Percentiles rank a stretch among this genome's conserved stretches.
Evolutionary conservation across 352 stramenopile species (phyloP).

Genomic region (Pythium phragmitis): DNA sequence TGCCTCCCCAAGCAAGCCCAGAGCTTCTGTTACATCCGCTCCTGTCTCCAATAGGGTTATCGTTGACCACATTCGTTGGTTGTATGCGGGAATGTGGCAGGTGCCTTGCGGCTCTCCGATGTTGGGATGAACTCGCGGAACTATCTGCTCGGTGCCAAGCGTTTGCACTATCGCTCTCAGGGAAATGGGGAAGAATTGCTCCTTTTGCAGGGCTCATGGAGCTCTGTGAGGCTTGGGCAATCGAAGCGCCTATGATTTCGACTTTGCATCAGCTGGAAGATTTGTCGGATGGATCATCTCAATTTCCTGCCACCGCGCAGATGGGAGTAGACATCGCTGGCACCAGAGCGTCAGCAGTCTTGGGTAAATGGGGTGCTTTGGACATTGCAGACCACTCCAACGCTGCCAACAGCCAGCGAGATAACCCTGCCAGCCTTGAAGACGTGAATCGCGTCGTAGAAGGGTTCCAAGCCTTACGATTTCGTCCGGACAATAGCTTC

Average conservation of each 20-base stretch:
- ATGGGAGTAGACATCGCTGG: neutral
- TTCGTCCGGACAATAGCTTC: conserved; percentile 11
- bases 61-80: conserved; percentile 12
- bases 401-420: neutral
- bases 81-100: conserved; percentile 20
- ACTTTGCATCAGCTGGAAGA: neutral
- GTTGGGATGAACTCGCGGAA: conserved; percentile 14
- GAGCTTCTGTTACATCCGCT: conserved; percentile 16
- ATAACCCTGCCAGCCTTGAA: neutral
- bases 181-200: conserved; percentile 3
- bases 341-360: neutral
- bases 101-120: conserved; percentile 11
- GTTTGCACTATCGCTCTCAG: conserved; percentile 2
- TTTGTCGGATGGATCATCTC: neutral
- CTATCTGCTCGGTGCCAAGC: conserved; percentile 11
- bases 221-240: conserved; percentile 16
- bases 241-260: conserved; percentile 7
- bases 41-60: conserved; percentile 11
- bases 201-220: conserved; percentile 3
- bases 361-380: conserved; percentile 21
- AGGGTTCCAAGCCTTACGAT: conserved; percentile 4
- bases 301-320: neutral
- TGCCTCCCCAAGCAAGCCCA: neutral
- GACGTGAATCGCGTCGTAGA: conserved; percentile 4
- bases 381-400: conserved; percentile 7